Percentiles rank a stretch among this genome's conserved stretches.
phyloP scores from a whole-genome alignment of 2,329 filamentous ascomycete species.

The Bipolaris sorokiniana region DNA sequence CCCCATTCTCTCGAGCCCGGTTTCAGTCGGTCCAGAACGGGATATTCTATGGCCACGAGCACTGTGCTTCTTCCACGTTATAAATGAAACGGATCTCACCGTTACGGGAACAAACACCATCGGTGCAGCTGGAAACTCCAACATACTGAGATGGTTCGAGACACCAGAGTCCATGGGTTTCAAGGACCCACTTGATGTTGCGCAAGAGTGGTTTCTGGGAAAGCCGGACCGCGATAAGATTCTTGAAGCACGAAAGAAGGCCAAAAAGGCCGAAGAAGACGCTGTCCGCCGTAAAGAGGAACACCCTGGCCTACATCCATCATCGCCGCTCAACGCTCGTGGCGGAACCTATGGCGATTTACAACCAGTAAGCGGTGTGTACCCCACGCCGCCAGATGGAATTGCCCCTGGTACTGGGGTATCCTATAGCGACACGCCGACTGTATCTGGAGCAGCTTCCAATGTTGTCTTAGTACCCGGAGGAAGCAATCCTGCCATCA shows the following conservation, averaged over 20 bases:
- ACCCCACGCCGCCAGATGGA: conserved; percentile 51
- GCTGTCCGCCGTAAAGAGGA: conserved; percentile 48
- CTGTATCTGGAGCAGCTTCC: conserved; percentile 30
- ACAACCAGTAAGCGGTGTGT: conserved; percentile 47
- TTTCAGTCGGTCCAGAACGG: conserved; percentile 19
- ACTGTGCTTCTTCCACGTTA: conserved; percentile 40
- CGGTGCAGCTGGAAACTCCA: conserved; percentile 6
- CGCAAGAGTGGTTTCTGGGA: conserved; percentile 46
- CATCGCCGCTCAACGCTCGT: conserved; percentile 48
- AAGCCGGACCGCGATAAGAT: conserved; percentile 45
- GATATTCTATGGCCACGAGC: conserved; percentile 47
- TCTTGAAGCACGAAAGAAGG: conserved; percentile 48
- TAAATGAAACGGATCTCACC: neutral
- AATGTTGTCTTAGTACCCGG: conserved; percentile 39
- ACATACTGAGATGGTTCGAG: conserved; percentile 40
- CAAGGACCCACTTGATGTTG: conserved; percentile 43
- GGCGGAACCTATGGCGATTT: conserved; percentile 45
- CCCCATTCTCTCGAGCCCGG: conserved; percentile 20
- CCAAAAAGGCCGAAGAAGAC: conserved; percentile 56
- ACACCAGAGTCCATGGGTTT: conserved; percentile 40
- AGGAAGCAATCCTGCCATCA: conserved; percentile 42
- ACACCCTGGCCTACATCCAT: conserved; percentile 34
- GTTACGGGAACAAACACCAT: neutral
- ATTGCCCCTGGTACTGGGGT: conserved; percentile 38
- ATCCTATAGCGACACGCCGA: conserved; percentile 39